Evolutionary conservation across 148 eudicot genomes (phyloP), one percentile per base, ranked within the genome.

Genomic region (Tetragonia tetragonoides): DNA sequence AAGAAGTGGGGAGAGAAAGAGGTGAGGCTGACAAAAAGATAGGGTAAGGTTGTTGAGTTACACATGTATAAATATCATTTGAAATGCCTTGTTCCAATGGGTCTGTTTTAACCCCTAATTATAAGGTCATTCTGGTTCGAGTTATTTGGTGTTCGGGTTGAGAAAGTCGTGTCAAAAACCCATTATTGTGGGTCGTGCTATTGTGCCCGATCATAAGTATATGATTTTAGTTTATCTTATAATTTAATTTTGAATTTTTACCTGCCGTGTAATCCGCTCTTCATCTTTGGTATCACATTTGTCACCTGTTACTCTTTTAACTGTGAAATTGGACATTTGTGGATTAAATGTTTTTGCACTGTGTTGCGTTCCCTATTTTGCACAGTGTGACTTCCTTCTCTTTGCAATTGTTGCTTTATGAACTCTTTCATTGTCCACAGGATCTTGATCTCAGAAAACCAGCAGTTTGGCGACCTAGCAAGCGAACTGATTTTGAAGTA

Each of bases 401-500:
- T 14, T 18, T 60, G 20, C 7, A 21, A 21, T 3, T 61, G 28
- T 39, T 68, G 41, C 5, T 60, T 73, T 42, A 38, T 34, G 66
- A 23, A 46, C 20, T 69, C 5, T 54, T 82, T 24, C 73, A 41
- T 42, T 54, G 20, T 49, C 8, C 70, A 28, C 88, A 93, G 94
- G 97, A 95, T 81, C 90, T 95, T 66, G 88, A 95, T 84, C 85
- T 95, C 23, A 88, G 77, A 80, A 95, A 83, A 78, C 96, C 93
- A 64, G 92, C 87, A 34, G 86, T 87, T 12, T 89, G 86, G 65
- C 91, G 84, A 75, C 87, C 92, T 72, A 16, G 0, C 47, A 88
- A 72, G 83, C 85, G 87, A 81, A 0, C 4, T 7, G 97, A 95
- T 68, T 95, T 95, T 80, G 87, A 90, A 84, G 89, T 87, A 40